phyloP scores from a whole-genome alignment of 305 asterid genomes.

The Solanum hybrid region DNA sequence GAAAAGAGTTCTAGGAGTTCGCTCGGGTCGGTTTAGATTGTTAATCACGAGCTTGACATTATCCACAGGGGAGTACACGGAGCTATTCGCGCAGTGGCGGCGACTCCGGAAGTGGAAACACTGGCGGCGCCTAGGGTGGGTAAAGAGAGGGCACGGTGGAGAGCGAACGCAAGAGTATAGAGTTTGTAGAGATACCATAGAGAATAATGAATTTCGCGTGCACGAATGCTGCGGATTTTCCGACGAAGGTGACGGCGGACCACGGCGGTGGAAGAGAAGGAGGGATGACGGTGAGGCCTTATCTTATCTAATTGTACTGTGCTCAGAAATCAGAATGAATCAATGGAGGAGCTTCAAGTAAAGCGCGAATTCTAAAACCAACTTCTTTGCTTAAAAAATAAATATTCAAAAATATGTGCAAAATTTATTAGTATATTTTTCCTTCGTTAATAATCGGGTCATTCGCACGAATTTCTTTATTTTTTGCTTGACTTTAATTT shows the following conservation, averaged over 20 bases:
- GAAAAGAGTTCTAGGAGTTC: constrained; percentile 57
- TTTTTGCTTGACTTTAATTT: background rate
- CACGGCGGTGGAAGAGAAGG: background rate
- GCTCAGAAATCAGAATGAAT: background rate
- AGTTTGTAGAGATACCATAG: constrained; percentile 42
- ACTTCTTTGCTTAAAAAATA: background rate
- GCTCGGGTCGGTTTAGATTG: constrained; percentile 20
- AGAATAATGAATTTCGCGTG: background rate
- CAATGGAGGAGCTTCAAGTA: constrained; percentile 1
- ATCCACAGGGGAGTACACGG: constrained; percentile 3
- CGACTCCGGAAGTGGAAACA: constrained; percentile 1
- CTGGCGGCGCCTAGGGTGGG: constrained; percentile 13
- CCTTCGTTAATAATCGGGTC: background rate
- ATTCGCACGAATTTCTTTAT: background rate
- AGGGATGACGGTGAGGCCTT: background rate
- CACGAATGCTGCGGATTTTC: background rate
- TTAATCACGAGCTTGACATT: constrained; percentile 15
- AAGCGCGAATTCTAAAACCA: background rate
- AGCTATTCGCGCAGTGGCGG: background rate
- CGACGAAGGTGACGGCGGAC: background rate
- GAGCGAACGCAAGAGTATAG: constrained; percentile 24
- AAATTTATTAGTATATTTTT: background rate
- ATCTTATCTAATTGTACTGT: background rate
- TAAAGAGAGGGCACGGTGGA: constrained; percentile 20
- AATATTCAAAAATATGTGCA: background rate